These are phyloP conservation scores for Furcasterigmium sp. DNA, from an alignment of 2,329 filamentous ascomycete species.

Conservation along the genomic window DNA sequence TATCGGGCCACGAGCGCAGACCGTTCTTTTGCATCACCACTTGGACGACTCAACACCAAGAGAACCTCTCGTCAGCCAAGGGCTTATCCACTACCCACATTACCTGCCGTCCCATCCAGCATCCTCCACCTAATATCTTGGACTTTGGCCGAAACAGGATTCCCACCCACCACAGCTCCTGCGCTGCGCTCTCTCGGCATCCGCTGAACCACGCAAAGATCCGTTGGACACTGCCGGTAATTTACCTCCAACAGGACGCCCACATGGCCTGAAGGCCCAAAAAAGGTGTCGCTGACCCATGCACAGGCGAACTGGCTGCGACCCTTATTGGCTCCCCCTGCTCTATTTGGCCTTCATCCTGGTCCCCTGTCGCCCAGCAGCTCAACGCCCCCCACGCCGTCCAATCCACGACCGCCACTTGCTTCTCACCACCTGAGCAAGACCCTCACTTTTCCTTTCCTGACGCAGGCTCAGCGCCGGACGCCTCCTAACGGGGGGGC, in stretches of 20 bases:
- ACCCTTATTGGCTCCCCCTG: neutral
- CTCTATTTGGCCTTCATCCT: neutral
- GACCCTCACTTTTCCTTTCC: neutral
- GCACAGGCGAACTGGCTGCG: conserved; percentile 5
- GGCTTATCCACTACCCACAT: neutral
- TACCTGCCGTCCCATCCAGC: neutral
- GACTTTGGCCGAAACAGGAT: neutral
- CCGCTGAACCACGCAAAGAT: neutral
- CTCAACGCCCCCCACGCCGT: neutral
- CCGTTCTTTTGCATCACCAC: neutral
- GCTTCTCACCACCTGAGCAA: neutral
- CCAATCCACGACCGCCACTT: neutral
- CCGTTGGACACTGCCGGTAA: conserved; percentile 7
- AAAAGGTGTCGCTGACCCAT: conserved; percentile 7
- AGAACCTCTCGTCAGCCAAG: conserved; percentile 5
- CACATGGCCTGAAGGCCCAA: conserved; percentile 9
- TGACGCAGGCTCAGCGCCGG: neutral
- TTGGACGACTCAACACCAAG: neutral
- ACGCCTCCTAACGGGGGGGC: neutral
- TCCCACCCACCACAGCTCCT: neutral
- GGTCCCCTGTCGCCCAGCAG: neutral
- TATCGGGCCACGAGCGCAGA: too few species aligned
- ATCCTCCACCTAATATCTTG: neutral
- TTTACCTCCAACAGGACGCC: conserved; percentile 13
- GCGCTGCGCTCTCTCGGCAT: neutral